Percentiles rank a stretch among this genome's conserved stretches.
phyloP scores from a whole-genome alignment of 2,329 filamentous ascomycete species.

The Chaetomium globosum region DNA sequence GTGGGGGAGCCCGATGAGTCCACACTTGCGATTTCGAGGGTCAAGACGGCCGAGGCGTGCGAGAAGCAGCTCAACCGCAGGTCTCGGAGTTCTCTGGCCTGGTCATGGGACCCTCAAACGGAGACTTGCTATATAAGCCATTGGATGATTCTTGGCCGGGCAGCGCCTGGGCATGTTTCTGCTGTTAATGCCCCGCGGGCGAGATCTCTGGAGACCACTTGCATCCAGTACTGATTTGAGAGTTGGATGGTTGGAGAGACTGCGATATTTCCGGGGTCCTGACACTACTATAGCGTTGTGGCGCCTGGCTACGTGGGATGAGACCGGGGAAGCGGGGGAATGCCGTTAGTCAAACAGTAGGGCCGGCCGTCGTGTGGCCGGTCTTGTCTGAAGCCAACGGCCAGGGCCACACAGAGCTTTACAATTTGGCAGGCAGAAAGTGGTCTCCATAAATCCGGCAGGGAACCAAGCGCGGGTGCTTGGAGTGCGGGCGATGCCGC shows the following conservation, averaged over 20 bases:
- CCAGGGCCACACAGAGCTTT: background rate
- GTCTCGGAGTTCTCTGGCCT: slow-evolving; percentile 32
- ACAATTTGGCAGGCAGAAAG: background rate
- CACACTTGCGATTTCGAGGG: slow-evolving; percentile 38
- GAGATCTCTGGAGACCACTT: slow-evolving; percentile 26
- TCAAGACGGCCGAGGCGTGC: slow-evolving; percentile 31
- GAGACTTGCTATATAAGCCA: slow-evolving; percentile 34
- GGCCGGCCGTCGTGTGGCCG: background rate
- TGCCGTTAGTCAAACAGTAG: background rate
- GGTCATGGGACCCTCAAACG: slow-evolving; percentile 33
- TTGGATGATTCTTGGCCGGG: slow-evolving; percentile 36
- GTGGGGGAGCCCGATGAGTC: slow-evolving; percentile 54
- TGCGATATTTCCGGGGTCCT: background rate
- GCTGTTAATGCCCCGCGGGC: slow-evolving; percentile 29
- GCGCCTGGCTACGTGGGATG: background rate
- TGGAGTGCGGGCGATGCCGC: background rate
- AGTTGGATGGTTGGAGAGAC: background rate
- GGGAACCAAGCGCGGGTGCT: background rate
- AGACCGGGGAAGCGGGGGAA: background rate
- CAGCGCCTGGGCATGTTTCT: slow-evolving; percentile 27
- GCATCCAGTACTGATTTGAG: slow-evolving; percentile 11
- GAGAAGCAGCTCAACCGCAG: slow-evolving; percentile 25
- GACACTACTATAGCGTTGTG: background rate
- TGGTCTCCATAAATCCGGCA: background rate
- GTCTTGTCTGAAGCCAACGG: background rate